phyloP scores from a whole-genome alignment of 2,329 filamentous ascomycete species.

The Colletotrichum tropicicola region DNA sequence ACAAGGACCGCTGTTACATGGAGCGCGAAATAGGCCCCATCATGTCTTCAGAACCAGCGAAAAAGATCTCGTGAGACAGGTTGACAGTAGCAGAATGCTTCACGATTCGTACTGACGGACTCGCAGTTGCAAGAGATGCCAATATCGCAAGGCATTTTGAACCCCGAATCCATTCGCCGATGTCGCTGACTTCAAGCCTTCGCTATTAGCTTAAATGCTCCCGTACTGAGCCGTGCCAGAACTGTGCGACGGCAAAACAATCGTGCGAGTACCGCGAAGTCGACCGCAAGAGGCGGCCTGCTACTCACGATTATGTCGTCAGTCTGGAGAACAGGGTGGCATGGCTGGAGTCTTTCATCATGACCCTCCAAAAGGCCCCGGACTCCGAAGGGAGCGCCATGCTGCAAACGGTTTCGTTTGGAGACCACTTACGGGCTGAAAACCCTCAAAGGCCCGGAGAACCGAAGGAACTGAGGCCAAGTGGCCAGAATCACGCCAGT shows the following conservation, averaged over 20 bases:
- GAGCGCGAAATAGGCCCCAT: not conserved
- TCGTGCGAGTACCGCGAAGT: constrained; percentile 30
- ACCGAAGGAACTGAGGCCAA: not conserved
- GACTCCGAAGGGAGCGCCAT: constrained; percentile 8
- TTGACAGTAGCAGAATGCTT: accelerated
- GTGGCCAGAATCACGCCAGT: not conserved
- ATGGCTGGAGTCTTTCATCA: constrained; percentile 30
- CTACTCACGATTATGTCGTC: constrained; percentile 25
- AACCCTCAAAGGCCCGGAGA: not conserved
- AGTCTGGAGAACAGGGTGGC: constrained; percentile 28
- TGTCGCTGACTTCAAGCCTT: not conserved
- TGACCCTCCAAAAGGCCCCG: not conserved
- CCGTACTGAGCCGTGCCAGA: constrained; percentile 28
- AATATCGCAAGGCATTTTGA: not conserved
- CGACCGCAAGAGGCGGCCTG: constrained; percentile 28
- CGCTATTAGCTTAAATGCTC: constrained; percentile 27
- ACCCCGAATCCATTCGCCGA: not conserved
- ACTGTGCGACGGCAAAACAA: constrained; percentile 9
- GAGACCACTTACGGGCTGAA: not conserved
- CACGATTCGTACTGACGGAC: not conserved
- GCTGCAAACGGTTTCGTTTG: constrained; percentile 18
- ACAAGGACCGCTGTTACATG: no score
- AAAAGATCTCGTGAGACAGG: not conserved
- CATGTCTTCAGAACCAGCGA: not conserved
- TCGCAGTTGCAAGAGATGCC: not conserved